Conservation (phyloP, 2,329 filamentous ascomycete genomes). For the Clarireedia monteithiana region DNA sequence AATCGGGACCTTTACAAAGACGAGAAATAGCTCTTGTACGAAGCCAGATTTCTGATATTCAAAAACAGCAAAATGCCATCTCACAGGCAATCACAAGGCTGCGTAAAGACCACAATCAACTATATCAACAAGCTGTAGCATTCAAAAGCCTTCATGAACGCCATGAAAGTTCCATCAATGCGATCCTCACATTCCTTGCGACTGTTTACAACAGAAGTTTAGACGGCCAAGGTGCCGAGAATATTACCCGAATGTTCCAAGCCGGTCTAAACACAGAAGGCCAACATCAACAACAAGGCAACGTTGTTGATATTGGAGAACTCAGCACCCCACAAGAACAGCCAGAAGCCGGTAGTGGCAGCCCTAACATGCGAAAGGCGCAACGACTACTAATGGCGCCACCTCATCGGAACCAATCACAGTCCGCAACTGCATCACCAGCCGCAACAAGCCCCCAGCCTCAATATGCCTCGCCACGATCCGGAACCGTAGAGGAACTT, state of each 20-base stretch:
- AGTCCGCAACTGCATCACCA: constrained; percentile 13
- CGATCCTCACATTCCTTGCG: constrained; percentile 93
- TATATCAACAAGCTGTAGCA: constrained; percentile 79
- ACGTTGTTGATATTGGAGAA: constrained; percentile 54
- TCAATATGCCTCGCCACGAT: constrained; percentile 29
- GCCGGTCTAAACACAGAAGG: constrained; percentile 58
- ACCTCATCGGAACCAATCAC: constrained; percentile 9
- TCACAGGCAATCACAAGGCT: constrained; percentile 73
- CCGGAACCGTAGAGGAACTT: constrained; percentile 53
- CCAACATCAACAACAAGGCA: constrained; percentile 43
- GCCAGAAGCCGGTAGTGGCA: constrained; percentile 18
- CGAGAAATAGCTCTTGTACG: constrained; percentile 74
- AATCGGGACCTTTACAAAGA: constrained; percentile 43
- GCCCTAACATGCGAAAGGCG: constrained; percentile 23
- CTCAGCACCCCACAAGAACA: constrained; percentile 31
- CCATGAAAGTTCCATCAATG: constrained; percentile 98
- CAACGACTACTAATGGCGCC: constrained; percentile 30
- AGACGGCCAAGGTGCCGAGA: constrained; percentile 72
- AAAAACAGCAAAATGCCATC: constrained; percentile 81
- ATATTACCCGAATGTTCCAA: constrained; percentile 77
- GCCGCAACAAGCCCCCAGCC: constrained; percentile 25
- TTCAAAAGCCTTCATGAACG: constrained; percentile 90
- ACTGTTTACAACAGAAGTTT: constrained; percentile 94
- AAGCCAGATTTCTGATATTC: constrained; percentile 72
- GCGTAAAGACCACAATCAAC: constrained; percentile 76